Evolutionary conservation across 2,329 filamentous ascomycete species (phyloP).

Genomic region (Diaporthe humulicola): DNA sequence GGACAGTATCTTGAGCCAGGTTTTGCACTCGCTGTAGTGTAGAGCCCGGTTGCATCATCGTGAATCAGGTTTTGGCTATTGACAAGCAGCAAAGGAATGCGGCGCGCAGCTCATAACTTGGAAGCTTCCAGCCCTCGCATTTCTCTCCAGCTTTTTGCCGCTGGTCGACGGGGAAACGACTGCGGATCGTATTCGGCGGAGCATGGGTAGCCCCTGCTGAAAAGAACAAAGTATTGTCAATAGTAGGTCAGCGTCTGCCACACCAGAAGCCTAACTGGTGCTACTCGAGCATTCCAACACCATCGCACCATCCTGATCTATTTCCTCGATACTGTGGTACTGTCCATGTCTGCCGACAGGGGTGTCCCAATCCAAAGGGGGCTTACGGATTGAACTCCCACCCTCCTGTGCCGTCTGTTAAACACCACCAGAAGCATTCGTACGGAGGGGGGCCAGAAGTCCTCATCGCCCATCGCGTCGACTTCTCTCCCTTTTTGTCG

Average conservation of each 20-base stretch:
- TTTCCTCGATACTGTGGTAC: slow-evolving; percentile 4
- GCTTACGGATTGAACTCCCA: neutral
- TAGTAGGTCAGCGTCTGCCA: neutral
- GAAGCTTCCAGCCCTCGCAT: slow-evolving; percentile 30
- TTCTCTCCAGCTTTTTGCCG: slow-evolving; percentile 23
- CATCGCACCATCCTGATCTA: neutral
- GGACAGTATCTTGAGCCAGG: neutral
- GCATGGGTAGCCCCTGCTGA: neutral
- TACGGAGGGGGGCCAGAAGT: neutral
- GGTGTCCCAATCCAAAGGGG: neutral
- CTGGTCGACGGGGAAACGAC: slow-evolving; percentile 33
- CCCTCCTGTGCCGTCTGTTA: neutral
- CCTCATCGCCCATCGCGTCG: slow-evolving; percentile 7
- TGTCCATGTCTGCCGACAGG: slow-evolving; percentile 6
- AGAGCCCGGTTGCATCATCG: slow-evolving; percentile 16
- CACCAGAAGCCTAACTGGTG: neutral
- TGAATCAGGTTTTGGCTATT: slow-evolving; percentile 1
- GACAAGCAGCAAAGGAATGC: slow-evolving; percentile 13
- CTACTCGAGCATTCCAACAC: neutral
- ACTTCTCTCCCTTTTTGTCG: slow-evolving; percentile 3
- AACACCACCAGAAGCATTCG: neutral
- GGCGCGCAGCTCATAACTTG: neutral
- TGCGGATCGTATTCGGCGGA: slow-evolving; percentile 20
- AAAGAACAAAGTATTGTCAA: neutral
- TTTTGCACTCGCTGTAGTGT: neutral